Conservation (phyloP, 371 early-diverging fungal genomes). For the Actinomortierella wolfii region DNA sequence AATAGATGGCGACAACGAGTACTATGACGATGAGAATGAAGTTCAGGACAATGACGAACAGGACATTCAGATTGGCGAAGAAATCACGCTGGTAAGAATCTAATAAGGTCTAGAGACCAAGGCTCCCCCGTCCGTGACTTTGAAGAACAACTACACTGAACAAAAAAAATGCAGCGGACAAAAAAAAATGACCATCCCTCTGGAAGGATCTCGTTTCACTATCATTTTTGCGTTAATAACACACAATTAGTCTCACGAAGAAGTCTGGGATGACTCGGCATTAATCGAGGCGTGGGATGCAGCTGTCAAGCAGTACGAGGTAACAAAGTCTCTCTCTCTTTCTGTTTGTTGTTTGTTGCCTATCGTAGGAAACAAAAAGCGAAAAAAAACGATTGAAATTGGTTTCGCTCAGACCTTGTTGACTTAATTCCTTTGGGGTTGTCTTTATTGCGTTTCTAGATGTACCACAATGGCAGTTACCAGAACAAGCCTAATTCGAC, state of each 20-base stretch:
- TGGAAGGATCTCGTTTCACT: background rate
- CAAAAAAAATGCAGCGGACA: too few relatives aligned
- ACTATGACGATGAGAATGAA: constrained; percentile 8
- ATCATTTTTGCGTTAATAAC: too few relatives aligned
- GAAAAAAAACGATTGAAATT: background rate
- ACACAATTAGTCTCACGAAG: constrained; percentile 49
- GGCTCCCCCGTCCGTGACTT: too few relatives aligned
- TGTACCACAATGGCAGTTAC: too few relatives aligned
- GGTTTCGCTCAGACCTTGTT: too few relatives aligned
- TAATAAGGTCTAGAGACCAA: too few relatives aligned
- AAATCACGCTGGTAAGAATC: constrained; percentile 20
- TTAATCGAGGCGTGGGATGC: constrained; percentile 66
- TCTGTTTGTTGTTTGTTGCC: background rate
- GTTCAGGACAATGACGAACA: constrained; percentile 1
- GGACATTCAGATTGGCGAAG: constrained; percentile 17
- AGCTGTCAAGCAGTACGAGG: constrained; percentile 59
- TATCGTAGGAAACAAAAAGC: background rate
- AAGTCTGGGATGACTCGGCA: constrained; percentile 65
- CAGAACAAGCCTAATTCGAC: too few relatives aligned
- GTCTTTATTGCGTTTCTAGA: too few relatives aligned
- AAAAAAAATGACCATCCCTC: too few relatives aligned
- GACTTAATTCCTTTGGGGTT: too few relatives aligned
- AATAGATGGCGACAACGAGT: background rate
- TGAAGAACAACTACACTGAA: too few relatives aligned
- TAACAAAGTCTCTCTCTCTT: too few relatives aligned